A percentile compares a stretch with the other conserved stretches of the same genome.
These are phyloP conservation scores for Cyclotella cryptica DNA, from an alignment of 108 stramenopile genomes.

Conservation along the genomic window DNA sequence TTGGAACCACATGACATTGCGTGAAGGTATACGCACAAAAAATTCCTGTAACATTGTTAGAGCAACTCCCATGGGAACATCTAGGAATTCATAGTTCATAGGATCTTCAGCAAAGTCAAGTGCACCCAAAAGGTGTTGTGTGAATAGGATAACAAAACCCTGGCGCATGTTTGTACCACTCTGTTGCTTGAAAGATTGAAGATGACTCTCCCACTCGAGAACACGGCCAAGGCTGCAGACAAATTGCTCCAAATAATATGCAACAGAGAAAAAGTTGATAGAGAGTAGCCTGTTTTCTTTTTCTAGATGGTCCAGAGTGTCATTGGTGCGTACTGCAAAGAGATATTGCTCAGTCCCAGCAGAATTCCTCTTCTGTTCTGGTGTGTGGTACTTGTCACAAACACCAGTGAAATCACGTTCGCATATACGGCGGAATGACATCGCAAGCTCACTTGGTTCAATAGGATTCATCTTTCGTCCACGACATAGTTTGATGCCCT, in stretches of 20 bases:
- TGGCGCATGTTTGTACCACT: constrained; percentile 10
- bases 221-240: constrained; percentile 44
- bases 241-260: constrained; percentile 48
- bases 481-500: neutral
- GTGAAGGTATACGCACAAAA: constrained; percentile 4
- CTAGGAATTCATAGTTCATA: constrained; percentile 28
- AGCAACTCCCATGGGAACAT: constrained; percentile 31
- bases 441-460: constrained; percentile 43
- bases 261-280: constrained; percentile 38
- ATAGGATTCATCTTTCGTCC: constrained; percentile 39
- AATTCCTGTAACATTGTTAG: constrained; percentile 6
- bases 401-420: constrained; percentile 54
- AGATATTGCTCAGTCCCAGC: constrained; percentile 33
- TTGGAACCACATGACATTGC: constrained; percentile 30
- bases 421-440: constrained; percentile 48
- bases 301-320: constrained; percentile 54
- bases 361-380: constrained; percentile 38
- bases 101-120: constrained; percentile 51
- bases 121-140: constrained; percentile 43
- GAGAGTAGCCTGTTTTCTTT: constrained; percentile 39
- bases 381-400: constrained; percentile 57
- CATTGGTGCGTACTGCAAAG: constrained; percentile 48
- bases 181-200: constrained; percentile 18
- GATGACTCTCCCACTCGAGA: constrained; percentile 37
- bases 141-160: constrained; percentile 42